Evolutionary conservation across 2,329 filamentous ascomycete genomes (phyloP).

Genomic region (Davidsoniella virescens): DNA sequence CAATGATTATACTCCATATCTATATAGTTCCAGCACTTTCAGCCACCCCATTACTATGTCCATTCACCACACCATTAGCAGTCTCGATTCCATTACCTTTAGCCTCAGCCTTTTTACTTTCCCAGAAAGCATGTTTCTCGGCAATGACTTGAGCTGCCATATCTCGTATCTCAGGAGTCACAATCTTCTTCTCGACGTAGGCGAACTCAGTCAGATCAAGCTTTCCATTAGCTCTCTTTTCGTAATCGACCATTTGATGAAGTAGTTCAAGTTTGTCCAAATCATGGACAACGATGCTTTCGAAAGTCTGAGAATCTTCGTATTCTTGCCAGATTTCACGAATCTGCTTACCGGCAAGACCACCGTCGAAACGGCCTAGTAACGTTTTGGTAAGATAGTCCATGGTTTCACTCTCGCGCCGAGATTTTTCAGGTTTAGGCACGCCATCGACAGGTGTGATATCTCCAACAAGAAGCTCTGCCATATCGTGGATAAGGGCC

Average conservation of each 20-base stretch:
- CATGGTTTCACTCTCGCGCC: constrained; percentile 80
- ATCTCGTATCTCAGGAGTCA: constrained; percentile 57
- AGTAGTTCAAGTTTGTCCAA: constrained; percentile 94
- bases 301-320: constrained; percentile 68
- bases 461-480: constrained; percentile 84
- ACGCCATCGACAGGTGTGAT: constrained; percentile 88
- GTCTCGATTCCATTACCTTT: background rate
- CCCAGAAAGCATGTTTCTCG: constrained; percentile 65
- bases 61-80: background rate
- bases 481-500: constrained; percentile 96
- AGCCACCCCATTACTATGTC: background rate
- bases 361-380: constrained; percentile 60
- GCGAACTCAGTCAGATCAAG: constrained; percentile 77
- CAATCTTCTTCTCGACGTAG: constrained; percentile 58
- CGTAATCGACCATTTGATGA: constrained; percentile 93
- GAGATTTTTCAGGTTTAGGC: constrained; percentile 70
- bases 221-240: constrained; percentile 48
- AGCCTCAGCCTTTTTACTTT: constrained; percentile 19
- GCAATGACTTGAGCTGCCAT: constrained; percentile 65
- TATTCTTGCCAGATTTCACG: constrained; percentile 85
- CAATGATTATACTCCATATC: too few relatives aligned
- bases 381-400: constrained; percentile 65
- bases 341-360: constrained; percentile 51
- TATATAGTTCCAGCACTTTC: too few relatives aligned
- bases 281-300: constrained; percentile 85